Percentiles rank a stretch among this genome's conserved stretches.
Conservation (phyloP, 306 rosid species). For the Casuarina equisetifolia region DNA sequence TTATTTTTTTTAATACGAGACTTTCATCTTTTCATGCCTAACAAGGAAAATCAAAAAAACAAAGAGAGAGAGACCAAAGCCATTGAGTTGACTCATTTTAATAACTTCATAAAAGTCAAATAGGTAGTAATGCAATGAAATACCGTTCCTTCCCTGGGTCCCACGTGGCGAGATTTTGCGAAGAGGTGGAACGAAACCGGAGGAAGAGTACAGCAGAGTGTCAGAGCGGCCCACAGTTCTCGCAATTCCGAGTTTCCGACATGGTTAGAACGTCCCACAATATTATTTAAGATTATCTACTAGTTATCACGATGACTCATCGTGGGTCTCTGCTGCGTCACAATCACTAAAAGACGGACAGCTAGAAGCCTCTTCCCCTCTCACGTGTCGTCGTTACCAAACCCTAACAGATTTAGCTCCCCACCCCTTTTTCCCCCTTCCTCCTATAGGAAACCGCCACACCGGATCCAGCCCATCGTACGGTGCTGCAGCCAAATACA, state of each 20-base stretch:
- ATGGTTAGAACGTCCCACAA: background rate
- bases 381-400: slow-evolving; percentile 55
- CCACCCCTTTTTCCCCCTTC: background rate
- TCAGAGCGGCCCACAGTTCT: too few relatives aligned
- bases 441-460: slow-evolving; percentile 39
- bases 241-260: background rate
- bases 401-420: slow-evolving; percentile 30
- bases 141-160: background rate
- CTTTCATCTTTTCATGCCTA: too few relatives aligned
- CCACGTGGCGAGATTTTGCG: background rate
- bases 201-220: background rate
- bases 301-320: slow-evolving; percentile 67
- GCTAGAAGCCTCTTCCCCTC: slow-evolving; percentile 41
- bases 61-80: background rate
- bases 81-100: background rate
- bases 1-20: too few relatives aligned
- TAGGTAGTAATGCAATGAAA: background rate
- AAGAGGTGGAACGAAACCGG: background rate
- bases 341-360: slow-evolving; percentile 56
- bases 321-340: slow-evolving; percentile 40
- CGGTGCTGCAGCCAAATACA: background rate
- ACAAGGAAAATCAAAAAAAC: background rate
- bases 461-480: slow-evolving; percentile 24
- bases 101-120: background rate
- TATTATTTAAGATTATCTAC: slow-evolving; percentile 44